These are phyloP conservation scores for Ustilago sp. DNA, from an alignment of 1,284 basidiomycete genomes.

Conservation along the genomic window DNA sequence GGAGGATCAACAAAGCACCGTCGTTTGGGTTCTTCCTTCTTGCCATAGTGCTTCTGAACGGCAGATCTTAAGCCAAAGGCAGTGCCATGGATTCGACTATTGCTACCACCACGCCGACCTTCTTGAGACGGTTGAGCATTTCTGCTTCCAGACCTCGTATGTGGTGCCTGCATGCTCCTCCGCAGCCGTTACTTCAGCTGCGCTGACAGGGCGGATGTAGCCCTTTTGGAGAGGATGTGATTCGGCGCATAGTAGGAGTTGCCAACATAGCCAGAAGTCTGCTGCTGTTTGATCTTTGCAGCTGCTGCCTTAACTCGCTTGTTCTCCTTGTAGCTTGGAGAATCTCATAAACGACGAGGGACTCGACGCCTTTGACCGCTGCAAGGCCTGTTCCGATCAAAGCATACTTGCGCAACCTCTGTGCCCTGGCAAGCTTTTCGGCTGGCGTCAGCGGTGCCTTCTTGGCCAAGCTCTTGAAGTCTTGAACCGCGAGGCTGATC, in stretches of 20 bases:
- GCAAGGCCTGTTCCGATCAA: not conserved
- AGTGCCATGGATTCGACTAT: no score
- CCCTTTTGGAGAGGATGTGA: not conserved
- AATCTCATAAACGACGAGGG: not conserved
- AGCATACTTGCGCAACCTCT: slow-evolving; percentile 7
- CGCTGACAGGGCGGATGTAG: slow-evolving; percentile 2
- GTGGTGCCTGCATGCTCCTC: no score
- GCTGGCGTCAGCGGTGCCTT: slow-evolving; percentile 1
- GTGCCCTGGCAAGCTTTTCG: slow-evolving; percentile 7
- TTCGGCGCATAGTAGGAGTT: not conserved
- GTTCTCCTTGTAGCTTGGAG: slow-evolving; percentile 6
- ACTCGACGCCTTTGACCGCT: not conserved
- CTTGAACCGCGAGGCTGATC: not conserved
- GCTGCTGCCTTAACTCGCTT: not conserved
- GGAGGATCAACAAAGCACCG: not conserved
- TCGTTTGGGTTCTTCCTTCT: not conserved
- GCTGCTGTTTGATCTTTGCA: not conserved
- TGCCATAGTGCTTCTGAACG: not conserved
- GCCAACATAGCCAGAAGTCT: not conserved
- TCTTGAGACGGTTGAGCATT: not conserved
- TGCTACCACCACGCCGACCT: not conserved
- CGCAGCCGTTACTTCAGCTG: not conserved
- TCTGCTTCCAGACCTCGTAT: not conserved
- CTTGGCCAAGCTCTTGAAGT: slow-evolving; percentile 12
- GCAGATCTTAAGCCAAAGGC: not conserved